Conservation (phyloP, 495 filamentous ascomycete genomes). For the Durotheca rogersii region DNA sequence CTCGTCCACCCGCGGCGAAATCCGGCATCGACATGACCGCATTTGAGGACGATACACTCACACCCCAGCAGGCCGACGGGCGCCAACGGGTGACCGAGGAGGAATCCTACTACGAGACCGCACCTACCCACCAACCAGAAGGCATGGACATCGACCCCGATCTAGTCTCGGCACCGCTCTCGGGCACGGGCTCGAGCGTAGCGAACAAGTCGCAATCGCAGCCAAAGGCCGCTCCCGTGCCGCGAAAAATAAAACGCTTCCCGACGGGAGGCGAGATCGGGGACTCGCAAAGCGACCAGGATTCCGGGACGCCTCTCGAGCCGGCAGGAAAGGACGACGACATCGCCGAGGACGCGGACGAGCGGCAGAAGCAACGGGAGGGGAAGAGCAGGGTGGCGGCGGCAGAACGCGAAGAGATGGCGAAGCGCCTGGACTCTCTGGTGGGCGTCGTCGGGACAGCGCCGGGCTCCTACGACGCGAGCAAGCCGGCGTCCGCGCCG, state of each 20-base stretch:
- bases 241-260: constrained; percentile 20
- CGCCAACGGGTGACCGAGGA: constrained; percentile 9
- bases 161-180: constrained; percentile 35
- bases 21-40: constrained; percentile 36
- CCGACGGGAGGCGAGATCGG: constrained; percentile 42
- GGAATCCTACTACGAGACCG: constrained; percentile 28
- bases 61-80: background rate
- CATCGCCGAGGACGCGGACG: constrained; percentile 9
- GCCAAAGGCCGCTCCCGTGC: constrained; percentile 1
- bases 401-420: constrained; percentile 28
- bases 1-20: constrained; percentile 10
- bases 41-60: constrained; percentile 22
- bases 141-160: constrained; percentile 14
- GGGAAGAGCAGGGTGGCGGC: constrained; percentile 27
- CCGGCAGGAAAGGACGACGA: constrained; percentile 24
- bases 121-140: constrained; percentile 38
- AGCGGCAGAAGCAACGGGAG: constrained; percentile 26
- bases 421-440: constrained; percentile 31
- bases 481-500: constrained; percentile 27
- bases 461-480: constrained; percentile 13
- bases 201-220: constrained; percentile 39
- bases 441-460: constrained; percentile 20
- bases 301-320: constrained; percentile 22
- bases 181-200: constrained; percentile 40
- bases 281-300: constrained; percentile 43